phyloP scores from a whole-genome alignment of 192 early-diverging fungal genomes.

The Backusella tuberculispora region DNA sequence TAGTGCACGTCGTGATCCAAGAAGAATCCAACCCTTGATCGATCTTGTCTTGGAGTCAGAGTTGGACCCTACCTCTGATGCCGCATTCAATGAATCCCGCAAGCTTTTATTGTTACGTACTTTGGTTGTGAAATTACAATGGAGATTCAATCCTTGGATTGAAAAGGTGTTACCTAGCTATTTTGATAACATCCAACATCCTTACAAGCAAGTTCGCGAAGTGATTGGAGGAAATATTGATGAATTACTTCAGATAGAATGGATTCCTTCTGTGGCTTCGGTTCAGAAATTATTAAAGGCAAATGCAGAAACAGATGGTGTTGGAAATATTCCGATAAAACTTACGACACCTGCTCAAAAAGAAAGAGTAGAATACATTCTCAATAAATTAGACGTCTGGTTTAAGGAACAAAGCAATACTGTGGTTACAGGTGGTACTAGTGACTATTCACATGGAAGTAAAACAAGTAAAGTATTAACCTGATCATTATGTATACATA shows the following conservation, averaged over 20 bases:
- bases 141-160: slow-evolving; percentile 59
- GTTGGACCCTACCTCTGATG: slow-evolving; percentile 76
- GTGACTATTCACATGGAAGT: slow-evolving; percentile 73
- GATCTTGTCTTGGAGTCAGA: slow-evolving; percentile 62
- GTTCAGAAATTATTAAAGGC: slow-evolving; percentile 47
- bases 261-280: slow-evolving; percentile 57
- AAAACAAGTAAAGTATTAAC: slow-evolving; percentile 63
- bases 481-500: too few relatives aligned
- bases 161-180: slow-evolving; percentile 48
- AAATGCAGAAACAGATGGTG: slow-evolving; percentile 16
- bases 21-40: slow-evolving; percentile 78
- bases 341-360: slow-evolving; percentile 24
- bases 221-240: slow-evolving; percentile 75
- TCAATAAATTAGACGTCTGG: slow-evolving; percentile 45
- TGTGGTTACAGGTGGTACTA: slow-evolving; percentile 40
- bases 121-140: slow-evolving; percentile 66
- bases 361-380: slow-evolving; percentile 38
- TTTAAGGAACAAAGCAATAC: slow-evolving; percentile 40
- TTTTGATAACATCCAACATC: slow-evolving; percentile 68
- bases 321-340: slow-evolving; percentile 38
- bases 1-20: slow-evolving; percentile 68
- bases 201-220: slow-evolving; percentile 92
- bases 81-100: slow-evolving; percentile 83
- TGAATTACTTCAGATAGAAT: slow-evolving; percentile 62
- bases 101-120: slow-evolving; percentile 74